phyloP scores from a whole-genome alignment of 2,329 filamentous ascomycete species.

The Botrytis medusae region DNA sequence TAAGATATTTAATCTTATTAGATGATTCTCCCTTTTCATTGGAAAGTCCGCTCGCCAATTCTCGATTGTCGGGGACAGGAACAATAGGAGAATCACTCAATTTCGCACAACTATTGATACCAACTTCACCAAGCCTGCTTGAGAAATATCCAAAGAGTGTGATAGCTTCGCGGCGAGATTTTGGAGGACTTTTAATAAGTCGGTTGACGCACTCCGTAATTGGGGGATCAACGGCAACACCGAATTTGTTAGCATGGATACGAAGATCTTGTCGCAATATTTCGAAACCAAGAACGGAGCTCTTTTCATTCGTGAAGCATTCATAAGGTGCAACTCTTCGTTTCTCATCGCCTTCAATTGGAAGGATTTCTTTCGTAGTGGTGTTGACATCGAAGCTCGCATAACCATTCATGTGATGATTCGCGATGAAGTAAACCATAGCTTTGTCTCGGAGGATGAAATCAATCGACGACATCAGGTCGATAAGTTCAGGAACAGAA shows the following conservation, averaged over 20 bases:
- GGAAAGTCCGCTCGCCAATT: slow-evolving; percentile 30
- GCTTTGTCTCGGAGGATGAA: slow-evolving; percentile 62
- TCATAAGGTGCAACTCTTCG: slow-evolving; percentile 68
- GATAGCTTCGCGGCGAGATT: slow-evolving; percentile 63
- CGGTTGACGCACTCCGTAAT: slow-evolving; percentile 74
- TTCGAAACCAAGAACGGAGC: slow-evolving; percentile 75
- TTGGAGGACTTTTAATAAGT: slow-evolving; percentile 71
- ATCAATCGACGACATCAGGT: slow-evolving; percentile 69
- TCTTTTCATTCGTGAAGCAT: slow-evolving; percentile 80
- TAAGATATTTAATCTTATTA: slow-evolving; percentile 52
- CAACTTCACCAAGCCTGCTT: slow-evolving; percentile 71
- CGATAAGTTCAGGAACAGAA: slow-evolving; percentile 69
- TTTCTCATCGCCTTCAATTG: slow-evolving; percentile 66
- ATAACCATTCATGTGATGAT: slow-evolving; percentile 79
- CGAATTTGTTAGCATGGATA: slow-evolving; percentile 78
- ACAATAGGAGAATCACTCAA: slow-evolving; percentile 69
- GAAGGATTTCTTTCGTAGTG: slow-evolving; percentile 63
- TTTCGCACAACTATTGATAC: slow-evolving; percentile 56
- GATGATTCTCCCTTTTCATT: slow-evolving; percentile 45
- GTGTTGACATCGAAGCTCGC: slow-evolving; percentile 58
- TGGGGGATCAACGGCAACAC: slow-evolving; percentile 77
- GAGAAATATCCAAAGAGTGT: slow-evolving; percentile 82
- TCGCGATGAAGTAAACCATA: slow-evolving; percentile 78
- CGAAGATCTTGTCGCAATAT: slow-evolving; percentile 77
- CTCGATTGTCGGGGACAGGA: slow-evolving; percentile 54